These are phyloP conservation scores for Eleusine indica DNA, from an alignment of 176 grass and related monocot species.

Conservation along the genomic window DNA sequence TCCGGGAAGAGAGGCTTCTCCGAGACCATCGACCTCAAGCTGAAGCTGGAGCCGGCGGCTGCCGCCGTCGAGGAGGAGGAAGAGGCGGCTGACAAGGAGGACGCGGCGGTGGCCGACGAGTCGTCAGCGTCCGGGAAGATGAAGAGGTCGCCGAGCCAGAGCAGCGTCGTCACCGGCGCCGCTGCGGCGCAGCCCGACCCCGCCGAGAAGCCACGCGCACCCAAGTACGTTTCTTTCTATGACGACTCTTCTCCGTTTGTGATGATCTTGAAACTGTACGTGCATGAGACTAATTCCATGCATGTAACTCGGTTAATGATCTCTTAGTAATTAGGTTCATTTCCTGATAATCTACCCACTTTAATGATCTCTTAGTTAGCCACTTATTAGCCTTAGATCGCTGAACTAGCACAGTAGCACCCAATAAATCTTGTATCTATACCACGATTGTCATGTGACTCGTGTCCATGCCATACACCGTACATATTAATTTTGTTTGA, in stretches of 20 bases:
- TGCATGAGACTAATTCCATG: not conserved
- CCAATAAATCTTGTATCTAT: no score
- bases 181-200: slow-evolving; percentile 46
- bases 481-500: not conserved
- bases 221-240: slow-evolving; percentile 54
- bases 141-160: slow-evolving; percentile 59
- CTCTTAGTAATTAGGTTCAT: no score
- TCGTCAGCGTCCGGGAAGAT: slow-evolving; percentile 24
- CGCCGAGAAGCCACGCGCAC: slow-evolving; percentile 73
- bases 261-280: not conserved
- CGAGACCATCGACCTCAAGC: slow-evolving; percentile 94
- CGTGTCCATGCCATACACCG: not conserved
- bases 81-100: not conserved
- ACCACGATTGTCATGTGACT: not conserved
- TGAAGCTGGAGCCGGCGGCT: slow-evolving; percentile 63
- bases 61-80: not conserved
- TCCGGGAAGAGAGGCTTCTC: slow-evolving; percentile 78
- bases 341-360: not conserved
- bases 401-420: no score
- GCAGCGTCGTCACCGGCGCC: slow-evolving; percentile 51
- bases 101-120: not conserved
- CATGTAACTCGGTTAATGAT: not conserved
- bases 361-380: no score
- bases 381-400: no score
- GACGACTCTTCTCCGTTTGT: not conserved